phyloP scores from a whole-genome alignment of 2,329 filamentous ascomycete species.

The Colletotrichum agaves region DNA sequence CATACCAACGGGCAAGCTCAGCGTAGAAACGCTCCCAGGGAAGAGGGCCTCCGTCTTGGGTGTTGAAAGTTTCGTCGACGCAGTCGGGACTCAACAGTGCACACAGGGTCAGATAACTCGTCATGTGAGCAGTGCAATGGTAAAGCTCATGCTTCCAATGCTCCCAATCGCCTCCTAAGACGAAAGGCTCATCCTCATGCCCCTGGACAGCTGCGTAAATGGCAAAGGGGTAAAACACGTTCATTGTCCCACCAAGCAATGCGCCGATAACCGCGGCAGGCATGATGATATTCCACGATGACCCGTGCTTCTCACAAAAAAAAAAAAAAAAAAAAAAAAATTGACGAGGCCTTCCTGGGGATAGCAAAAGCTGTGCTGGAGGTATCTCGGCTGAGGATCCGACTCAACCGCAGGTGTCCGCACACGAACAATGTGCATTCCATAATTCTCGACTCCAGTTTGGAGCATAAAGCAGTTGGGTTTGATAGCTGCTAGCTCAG shows the following conservation, averaged over 20 bases:
- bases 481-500: not conserved
- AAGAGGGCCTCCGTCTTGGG: slow-evolving; percentile 4
- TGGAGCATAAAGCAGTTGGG: slow-evolving; percentile 21
- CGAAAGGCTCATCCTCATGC: not conserved
- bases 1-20: slow-evolving; percentile 16
- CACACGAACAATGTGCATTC: slow-evolving; percentile 18
- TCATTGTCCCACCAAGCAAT: slow-evolving; percentile 7
- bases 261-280: slow-evolving; percentile 12
- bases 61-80: slow-evolving; percentile 20
- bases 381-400: slow-evolving; percentile 11
- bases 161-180: slow-evolving; percentile 20
- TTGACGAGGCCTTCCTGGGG: slow-evolving; percentile 24
- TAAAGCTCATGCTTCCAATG: slow-evolving; percentile 18
- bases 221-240: not conserved
- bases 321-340: too few species aligned
- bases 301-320: slow-evolving; percentile 1
- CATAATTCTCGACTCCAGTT: slow-evolving; percentile 33
- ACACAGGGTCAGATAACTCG: slow-evolving; percentile 20
- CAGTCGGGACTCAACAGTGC: not conserved
- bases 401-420: slow-evolving; percentile 8
- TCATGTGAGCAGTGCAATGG: slow-evolving; percentile 10
- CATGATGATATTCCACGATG: slow-evolving; percentile 11
- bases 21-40: slow-evolving; percentile 8
- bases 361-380: slow-evolving; percentile 28
- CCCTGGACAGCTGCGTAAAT: slow-evolving; percentile 15